phyloP scores from a whole-genome alignment of 345 rosid species.

The Heritiera fomes region DNA sequence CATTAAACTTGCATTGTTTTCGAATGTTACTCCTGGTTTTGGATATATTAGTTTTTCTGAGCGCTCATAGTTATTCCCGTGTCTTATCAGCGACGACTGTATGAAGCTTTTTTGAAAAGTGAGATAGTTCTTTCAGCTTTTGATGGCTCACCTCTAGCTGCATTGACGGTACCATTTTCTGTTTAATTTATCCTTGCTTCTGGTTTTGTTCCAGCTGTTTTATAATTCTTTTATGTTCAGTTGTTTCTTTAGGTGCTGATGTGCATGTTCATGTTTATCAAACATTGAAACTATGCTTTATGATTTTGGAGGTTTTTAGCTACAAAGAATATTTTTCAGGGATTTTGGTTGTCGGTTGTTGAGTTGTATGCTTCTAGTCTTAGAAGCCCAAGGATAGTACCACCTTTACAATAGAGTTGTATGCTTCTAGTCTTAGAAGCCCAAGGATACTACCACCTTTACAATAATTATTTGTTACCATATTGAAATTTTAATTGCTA shows the following conservation, averaged over 20 bases:
- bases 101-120: slow-evolving; percentile 89
- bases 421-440: neutral
- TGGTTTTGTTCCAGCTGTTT: neutral
- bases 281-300: neutral
- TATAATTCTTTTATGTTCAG: neutral
- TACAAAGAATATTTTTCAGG: neutral
- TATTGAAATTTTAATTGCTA: neutral
- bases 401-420: no score
- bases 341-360: slow-evolving; percentile 2
- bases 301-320: neutral
- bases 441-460: neutral
- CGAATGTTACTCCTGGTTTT: slow-evolving; percentile 17
- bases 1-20: neutral
- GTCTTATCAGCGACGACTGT: slow-evolving; percentile 67
- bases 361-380: no score
- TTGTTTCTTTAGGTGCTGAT: neutral
- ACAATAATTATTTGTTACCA: neutral
- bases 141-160: slow-evolving; percentile 97
- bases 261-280: neutral
- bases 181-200: neutral
- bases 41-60: neutral
- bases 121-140: slow-evolving; percentile 92
- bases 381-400: no score
- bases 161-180: slow-evolving; percentile 69
- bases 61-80: slow-evolving; percentile 14